Evolutionary conservation across 2,329 filamentous ascomycete genomes (phyloP).

Genomic region (Lachnellula hyalina): DNA sequence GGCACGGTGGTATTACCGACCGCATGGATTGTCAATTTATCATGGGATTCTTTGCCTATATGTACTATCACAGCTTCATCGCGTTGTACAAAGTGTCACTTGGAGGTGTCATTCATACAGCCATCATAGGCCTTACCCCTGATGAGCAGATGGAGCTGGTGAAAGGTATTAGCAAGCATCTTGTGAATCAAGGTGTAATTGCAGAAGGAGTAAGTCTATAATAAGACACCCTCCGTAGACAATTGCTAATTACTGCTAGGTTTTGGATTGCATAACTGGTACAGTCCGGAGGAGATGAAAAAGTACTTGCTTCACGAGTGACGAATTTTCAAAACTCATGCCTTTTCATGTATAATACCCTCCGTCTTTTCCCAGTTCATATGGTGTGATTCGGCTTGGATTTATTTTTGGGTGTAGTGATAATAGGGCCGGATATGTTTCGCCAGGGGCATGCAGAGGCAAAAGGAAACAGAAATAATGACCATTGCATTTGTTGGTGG

Average conservation of each 20-base stretch:
- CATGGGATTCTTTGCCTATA: conserved; percentile 97
- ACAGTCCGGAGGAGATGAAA: conserved; percentile 24
- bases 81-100: conserved; percentile 80
- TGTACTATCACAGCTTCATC: conserved; percentile 98
- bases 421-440: not conserved
- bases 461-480: not conserved
- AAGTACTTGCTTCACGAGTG: conserved; percentile 20
- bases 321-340: conserved; percentile 20
- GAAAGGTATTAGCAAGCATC: conserved; percentile 56
- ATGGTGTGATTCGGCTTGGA: conserved; percentile 10
- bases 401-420: conserved; percentile 11
- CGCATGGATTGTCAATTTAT: conserved; percentile 99
- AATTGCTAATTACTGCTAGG: conserved; percentile 15
- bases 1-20: conserved; percentile 96
- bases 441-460: not conserved
- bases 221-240: not conserved
- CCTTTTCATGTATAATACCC: conserved; percentile 23
- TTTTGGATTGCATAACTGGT: conserved; percentile 26
- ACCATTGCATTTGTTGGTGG: not conserved
- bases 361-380: conserved; percentile 15
- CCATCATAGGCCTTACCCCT: conserved; percentile 78
- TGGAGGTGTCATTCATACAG: conserved; percentile 82
- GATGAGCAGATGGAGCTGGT: conserved; percentile 88
- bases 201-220: conserved; percentile 28
- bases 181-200: conserved; percentile 54